phyloP scores from a whole-genome alignment of 768 basidiomycete genomes.

The Tricholoma matsutake region DNA sequence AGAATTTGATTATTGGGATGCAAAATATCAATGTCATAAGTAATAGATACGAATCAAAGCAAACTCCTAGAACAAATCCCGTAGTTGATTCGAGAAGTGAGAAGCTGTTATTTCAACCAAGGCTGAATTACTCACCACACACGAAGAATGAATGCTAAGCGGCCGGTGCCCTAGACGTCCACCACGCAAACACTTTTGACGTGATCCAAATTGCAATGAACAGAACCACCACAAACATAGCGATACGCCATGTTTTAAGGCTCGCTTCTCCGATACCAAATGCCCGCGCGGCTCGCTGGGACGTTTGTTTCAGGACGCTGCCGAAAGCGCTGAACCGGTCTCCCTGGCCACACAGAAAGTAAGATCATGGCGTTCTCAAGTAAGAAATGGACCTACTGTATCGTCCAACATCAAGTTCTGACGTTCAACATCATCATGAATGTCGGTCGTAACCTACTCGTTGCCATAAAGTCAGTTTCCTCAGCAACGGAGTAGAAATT shows the following conservation, averaged over 20 bases:
- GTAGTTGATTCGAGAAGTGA: background rate
- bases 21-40: background rate
- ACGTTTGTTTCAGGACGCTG: slow-evolving; percentile 59
- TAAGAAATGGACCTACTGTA: slow-evolving; percentile 45
- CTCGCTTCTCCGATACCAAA: slow-evolving; percentile 70
- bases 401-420: slow-evolving; percentile 80
- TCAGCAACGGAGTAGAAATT: background rate
- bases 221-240: slow-evolving; percentile 51
- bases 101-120: background rate
- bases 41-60: background rate
- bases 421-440: slow-evolving; percentile 78
- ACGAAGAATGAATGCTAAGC: background rate
- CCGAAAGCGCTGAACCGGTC: slow-evolving; percentile 69
- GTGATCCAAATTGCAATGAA: slow-evolving; percentile 58
- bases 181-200: slow-evolving; percentile 49
- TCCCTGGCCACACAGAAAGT: slow-evolving; percentile 35
- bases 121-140: background rate
- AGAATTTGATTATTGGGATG: too few relatives aligned
- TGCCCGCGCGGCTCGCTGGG: slow-evolving; percentile 66
- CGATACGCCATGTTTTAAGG: slow-evolving; percentile 67
- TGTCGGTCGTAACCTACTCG: slow-evolving; percentile 79
- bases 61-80: background rate
- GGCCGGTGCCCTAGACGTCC: slow-evolving; percentile 22
- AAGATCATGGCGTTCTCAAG: background rate
- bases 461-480: background rate